Evolutionary conservation across 768 basidiomycete species (phyloP).

Genomic region (Amylocystis lapponica): DNA sequence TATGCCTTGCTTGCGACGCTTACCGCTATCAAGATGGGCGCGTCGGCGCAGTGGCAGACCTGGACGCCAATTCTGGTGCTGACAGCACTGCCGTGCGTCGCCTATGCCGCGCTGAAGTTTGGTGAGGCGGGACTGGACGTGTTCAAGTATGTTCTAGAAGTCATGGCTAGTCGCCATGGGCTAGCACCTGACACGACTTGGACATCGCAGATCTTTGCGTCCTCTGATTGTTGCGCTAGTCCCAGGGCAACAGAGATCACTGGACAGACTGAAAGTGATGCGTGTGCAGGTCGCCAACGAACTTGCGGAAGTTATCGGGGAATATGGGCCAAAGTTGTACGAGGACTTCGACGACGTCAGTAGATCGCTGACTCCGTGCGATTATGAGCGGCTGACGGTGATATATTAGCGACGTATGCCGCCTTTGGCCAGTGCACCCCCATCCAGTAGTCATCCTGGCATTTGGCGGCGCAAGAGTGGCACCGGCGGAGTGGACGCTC

Average conservation of each 20-base stretch:
- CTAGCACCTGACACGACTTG: too few relatives aligned
- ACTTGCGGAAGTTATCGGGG: slow-evolving; percentile 76
- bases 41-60: slow-evolving; percentile 56
- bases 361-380: slow-evolving; percentile 1
- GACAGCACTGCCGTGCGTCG: slow-evolving; percentile 76
- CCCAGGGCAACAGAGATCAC: slow-evolving; percentile 80
- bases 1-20: slow-evolving; percentile 78
- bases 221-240: slow-evolving; percentile 84
- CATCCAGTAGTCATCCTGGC: slow-evolving; percentile 67
- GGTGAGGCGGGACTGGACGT: slow-evolving; percentile 98
- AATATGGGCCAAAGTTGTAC: slow-evolving; percentile 83
- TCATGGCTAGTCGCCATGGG: slow-evolving; percentile 1
- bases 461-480: slow-evolving; percentile 76
- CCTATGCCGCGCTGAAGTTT: slow-evolving; percentile 91
- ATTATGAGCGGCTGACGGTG: slow-evolving; percentile 3
- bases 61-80: slow-evolving; percentile 76
- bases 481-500: slow-evolving; percentile 74
- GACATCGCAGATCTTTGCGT: slow-evolving; percentile 77
- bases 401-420: slow-evolving; percentile 31
- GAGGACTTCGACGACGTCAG: slow-evolving; percentile 80
- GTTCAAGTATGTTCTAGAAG: slow-evolving; percentile 60
- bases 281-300: slow-evolving; percentile 76
- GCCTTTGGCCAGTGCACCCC: slow-evolving; percentile 77
- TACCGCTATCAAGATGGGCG: slow-evolving; percentile 63
- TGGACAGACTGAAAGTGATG: slow-evolving; percentile 70